Base-by-base conservation (phyloP, 345 rosid genomes). In the Eucalyptus marginata region DNA sequence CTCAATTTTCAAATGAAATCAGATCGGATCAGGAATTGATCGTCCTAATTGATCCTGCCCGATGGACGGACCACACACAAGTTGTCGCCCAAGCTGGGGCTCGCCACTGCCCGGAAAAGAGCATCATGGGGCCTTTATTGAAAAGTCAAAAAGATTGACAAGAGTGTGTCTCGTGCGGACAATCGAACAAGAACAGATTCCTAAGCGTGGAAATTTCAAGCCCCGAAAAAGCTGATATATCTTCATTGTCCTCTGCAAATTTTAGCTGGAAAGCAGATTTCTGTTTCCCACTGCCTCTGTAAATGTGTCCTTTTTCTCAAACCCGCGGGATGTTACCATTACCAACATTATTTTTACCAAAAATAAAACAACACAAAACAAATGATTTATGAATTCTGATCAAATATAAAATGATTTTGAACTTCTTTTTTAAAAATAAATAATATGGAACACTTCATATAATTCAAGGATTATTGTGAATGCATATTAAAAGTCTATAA, bases 21-120 rank as follows among this genome's bases (percentile, higher is more conserved):
- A 7, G 10, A 52, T 52, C 2, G 0, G 10, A 52, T 52, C 0
- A 10, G 2, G 2, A 3, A 6, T 4, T 1, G 10, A 18, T 52
- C 4, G 10, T 1, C 25, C 25, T 0, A 52, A 1, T 36, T 10
- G 5, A 71, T 71, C 25, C 13, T 1, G 5, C 15, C 27, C 4
- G n/a, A n/a, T n/a, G n/a, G n/a, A n/a, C n/a, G 8, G 25, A 71
- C 46, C 83, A 10, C 13, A 3, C 40, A 5, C 16, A 71, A 16
- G 46, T 9, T 5, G 46, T 36, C 81, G 81, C 2, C 81, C 3
- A 33, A 9, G 81, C 81, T 0, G 44, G 4, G 13, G 44, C 44
- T 33, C 46, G 4, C 81, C 3, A 1, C 44, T 10, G 44, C 81
- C 46, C 12, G 3, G 81, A 18, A 1, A 20, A 36, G 83, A 36